Conservation (phyloP, 1,139 yeast genomes). For the Schwanniomyces etchellsii region DNA sequence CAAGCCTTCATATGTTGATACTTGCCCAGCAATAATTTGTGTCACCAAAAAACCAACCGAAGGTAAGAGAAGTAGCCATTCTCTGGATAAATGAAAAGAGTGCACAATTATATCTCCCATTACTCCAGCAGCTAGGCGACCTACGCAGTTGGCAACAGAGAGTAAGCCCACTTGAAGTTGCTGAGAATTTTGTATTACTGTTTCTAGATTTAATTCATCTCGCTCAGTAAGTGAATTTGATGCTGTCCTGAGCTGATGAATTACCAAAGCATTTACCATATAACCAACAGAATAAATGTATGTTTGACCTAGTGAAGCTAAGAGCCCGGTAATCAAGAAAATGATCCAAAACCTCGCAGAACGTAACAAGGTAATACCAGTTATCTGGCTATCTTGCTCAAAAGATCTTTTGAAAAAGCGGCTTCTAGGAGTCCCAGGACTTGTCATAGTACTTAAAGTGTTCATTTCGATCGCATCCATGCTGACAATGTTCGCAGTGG, state of each 20-base stretch:
- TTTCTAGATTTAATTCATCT: constrained; percentile 7
- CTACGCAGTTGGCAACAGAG: constrained; percentile 50
- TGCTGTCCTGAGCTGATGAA: constrained; percentile 8
- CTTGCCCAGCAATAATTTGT: constrained; percentile 34
- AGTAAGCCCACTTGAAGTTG: constrained; percentile 53
- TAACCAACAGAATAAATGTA: constrained; percentile 59
- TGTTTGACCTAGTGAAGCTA: constrained; percentile 59
- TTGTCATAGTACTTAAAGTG: constrained; percentile 2
- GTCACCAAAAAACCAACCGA: constrained; percentile 33
- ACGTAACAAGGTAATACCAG: constrained; percentile 22
- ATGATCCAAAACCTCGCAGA: constrained; percentile 45
- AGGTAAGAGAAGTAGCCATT: constrained; percentile 44
- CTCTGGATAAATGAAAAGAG: constrained; percentile 35
- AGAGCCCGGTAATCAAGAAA: constrained; percentile 39
- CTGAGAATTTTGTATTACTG: constrained; percentile 40
- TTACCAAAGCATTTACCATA: constrained; percentile 49
- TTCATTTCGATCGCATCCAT: constrained; percentile 12
- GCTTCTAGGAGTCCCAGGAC: constrained; percentile 1
- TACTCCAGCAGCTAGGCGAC: constrained; percentile 48
- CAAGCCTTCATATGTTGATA: constrained; percentile 23
- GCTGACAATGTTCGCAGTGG: constrained; percentile 2
- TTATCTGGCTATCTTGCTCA: constrained; percentile 5
- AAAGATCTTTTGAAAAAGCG: background rate
- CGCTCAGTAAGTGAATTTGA: constrained; percentile 3
- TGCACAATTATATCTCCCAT: constrained; percentile 47